Evolutionary conservation across 179 eudicot genomes (phyloP), one percentile per base, ranked within the genome.

Genomic region (Silene coronaria): DNA sequence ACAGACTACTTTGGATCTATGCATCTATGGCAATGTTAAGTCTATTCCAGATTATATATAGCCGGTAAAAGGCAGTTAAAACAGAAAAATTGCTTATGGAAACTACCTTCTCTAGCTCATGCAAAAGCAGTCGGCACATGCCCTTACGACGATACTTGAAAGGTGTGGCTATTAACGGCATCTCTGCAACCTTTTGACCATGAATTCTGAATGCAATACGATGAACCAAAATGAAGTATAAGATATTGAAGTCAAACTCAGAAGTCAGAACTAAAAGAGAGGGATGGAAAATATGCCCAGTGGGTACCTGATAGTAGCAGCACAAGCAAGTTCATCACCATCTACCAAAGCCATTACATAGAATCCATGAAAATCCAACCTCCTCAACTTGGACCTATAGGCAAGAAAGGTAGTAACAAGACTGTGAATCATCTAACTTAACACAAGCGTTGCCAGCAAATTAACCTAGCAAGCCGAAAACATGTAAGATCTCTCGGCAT

Each of bases 341-440:
- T 74, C 32, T 30, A 80, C 77, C 77, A 85, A 71, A 76, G 80
- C 86, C 78, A 85, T 85, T 46, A 80, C 82, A 45, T 85, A 85
- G 65, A 85, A 85, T 69, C 88, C 88, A 80, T 85, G 88, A 62
- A 85, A 85, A 83, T 85, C 88, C 81, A 85, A 70, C 74, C 88
- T 78, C 77, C 80, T 70, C 34, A 80, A 76, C 79, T 83, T 82
- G 72, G 88, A 85, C 82, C 88, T 85, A 67, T 60, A 32, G 48
- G 27, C 16, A 58, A 71, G 65, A 30, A 74, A 32, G 72, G 6
- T 45, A 38, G 61, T 48, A 38, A 66, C 27, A 69, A 46, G 38
- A 63, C 12, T 14, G 58, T 62, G 46, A 75, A 7, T 42, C 53
- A n/a, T 38, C 68, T 61, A 19, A 36, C 32, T 48, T 4, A 36